These are phyloP conservation scores for Zasmidium cellare DNA, from an alignment of 2,329 filamentous ascomycete species.

Conservation along the genomic window DNA sequence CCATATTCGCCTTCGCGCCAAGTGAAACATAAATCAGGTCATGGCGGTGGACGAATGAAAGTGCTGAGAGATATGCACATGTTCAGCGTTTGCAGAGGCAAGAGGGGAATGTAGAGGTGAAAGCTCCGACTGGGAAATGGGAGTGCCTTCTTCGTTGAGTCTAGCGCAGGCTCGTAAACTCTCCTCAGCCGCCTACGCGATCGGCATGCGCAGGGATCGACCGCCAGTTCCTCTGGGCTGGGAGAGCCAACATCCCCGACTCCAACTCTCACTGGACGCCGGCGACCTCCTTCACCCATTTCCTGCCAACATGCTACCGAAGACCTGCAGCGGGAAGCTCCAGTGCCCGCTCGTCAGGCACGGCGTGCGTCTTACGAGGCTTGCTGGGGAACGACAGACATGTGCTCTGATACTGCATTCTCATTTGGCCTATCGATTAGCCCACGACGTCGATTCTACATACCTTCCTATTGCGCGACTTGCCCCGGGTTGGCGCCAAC, in stretches of 20 bases:
- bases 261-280: slow-evolving; percentile 4
- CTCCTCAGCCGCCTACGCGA: neutral
- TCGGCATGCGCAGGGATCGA: neutral
- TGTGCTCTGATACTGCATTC: slow-evolving; percentile 17
- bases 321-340: neutral
- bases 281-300: neutral
- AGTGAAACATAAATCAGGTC: slow-evolving; percentile 11
- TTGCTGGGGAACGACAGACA: slow-evolving; percentile 5
- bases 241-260: neutral
- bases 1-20: slow-evolving; percentile 10
- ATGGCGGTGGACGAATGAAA: slow-evolving; percentile 5
- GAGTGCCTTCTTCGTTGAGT: neutral
- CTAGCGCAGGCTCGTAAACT: no score
- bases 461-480: slow-evolving; percentile 17
- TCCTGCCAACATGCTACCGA: slow-evolving; percentile 4
- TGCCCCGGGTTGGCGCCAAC: neutral
- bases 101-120: neutral
- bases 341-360: neutral
- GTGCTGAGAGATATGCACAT: slow-evolving; percentile 2
- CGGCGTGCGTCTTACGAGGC: neutral
- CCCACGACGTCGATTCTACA: neutral
- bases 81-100: neutral
- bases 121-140: neutral
- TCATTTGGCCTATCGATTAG: slow-evolving; percentile 12
- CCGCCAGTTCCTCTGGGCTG: slow-evolving; percentile 4